phyloP scores from a whole-genome alignment of 1,284 basidiomycete genomes.

The Xerocomus amazonicus region DNA sequence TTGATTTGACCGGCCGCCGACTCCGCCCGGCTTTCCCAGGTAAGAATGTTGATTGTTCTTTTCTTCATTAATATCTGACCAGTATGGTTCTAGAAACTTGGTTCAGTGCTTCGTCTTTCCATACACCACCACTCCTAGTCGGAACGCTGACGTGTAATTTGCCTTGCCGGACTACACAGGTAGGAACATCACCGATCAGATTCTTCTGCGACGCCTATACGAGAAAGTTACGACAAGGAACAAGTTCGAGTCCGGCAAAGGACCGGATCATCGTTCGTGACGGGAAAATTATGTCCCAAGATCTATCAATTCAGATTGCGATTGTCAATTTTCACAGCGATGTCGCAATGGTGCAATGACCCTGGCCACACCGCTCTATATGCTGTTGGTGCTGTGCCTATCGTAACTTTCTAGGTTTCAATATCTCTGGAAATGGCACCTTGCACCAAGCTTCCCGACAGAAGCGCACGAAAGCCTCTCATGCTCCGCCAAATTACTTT shows the following conservation, averaged over 20 bases:
- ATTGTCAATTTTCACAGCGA: not conserved
- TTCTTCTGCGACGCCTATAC: not conserved
- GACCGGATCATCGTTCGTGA: not conserved
- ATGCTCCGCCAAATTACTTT: not conserved
- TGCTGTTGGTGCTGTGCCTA: not conserved
- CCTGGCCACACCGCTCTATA: slow-evolving; percentile 1
- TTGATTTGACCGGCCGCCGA: not conserved
- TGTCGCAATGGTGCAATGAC: not conserved
- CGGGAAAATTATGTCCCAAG: not conserved
- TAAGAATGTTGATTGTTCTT: not conserved
- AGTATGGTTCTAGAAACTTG: slow-evolving; percentile 11
- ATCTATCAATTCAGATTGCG: not conserved
- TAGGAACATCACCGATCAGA: not conserved
- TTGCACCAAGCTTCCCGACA: not conserved
- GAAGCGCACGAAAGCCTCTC: not conserved
- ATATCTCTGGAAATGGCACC: not conserved
- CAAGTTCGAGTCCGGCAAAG: not conserved
- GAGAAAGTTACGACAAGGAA: not conserved
- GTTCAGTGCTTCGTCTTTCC: not conserved
- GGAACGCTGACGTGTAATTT: not conserved
- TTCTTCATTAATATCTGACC: not conserved
- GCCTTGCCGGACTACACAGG: not conserved
- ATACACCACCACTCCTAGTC: not conserved
- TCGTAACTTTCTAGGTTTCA: not conserved
- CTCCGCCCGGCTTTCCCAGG: not conserved